These are phyloP conservation scores for Corinectria fuckeliana DNA, from an alignment of 2,329 filamentous ascomycete genomes.

Conservation along the genomic window DNA sequence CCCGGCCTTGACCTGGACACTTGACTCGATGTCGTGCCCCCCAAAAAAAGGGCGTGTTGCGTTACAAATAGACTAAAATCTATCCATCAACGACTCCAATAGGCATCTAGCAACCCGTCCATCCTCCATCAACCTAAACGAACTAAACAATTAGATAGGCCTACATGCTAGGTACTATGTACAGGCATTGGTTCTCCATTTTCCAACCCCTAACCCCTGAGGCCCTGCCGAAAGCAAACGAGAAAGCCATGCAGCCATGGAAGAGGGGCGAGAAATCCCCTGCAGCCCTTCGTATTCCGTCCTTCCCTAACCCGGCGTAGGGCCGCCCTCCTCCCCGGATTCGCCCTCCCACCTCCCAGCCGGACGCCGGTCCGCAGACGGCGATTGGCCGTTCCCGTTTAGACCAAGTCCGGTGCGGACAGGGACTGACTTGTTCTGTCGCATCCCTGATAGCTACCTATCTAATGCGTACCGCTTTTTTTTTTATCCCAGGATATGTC, in stretches of 20 bases:
- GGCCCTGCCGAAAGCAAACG: background rate
- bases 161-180: no score
- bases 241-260: no score
- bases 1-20: constrained; percentile 6
- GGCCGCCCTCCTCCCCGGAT: background rate
- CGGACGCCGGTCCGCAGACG: background rate
- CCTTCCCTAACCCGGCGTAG: background rate
- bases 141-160: no score
- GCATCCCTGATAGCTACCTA: constrained; percentile 11
- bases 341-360: background rate
- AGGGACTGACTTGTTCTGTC: no score
- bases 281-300: constrained; percentile 7
- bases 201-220: constrained; percentile 16
- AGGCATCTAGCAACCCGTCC: background rate
- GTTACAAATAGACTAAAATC: no score
- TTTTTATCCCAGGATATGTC: background rate
- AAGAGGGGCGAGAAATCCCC: background rate
- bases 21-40: constrained; percentile 3
- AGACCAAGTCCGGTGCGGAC: constrained; percentile 5
- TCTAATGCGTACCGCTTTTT: background rate
- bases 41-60: constrained; percentile 2
- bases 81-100: constrained; percentile 9
- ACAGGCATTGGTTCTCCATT: no score
- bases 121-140: background rate
- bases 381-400: constrained; percentile 29